These are phyloP conservation scores for Botryotinia convoluta DNA, from an alignment of 2,329 filamentous ascomycete species.

Conservation along the genomic window DNA sequence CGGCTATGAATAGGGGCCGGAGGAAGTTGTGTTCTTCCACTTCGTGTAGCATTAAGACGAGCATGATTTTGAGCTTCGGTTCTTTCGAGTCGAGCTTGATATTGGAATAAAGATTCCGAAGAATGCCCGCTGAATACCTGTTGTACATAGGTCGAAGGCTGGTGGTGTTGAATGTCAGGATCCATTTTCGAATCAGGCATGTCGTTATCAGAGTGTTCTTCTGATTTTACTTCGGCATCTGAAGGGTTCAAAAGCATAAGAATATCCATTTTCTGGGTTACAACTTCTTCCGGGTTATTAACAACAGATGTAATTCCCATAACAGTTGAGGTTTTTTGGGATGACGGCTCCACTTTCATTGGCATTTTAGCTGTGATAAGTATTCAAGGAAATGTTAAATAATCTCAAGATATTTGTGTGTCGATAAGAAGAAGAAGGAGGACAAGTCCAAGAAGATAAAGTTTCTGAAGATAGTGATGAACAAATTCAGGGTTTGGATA, in stretches of 20 bases:
- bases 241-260: constrained; percentile 10
- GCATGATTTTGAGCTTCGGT: neutral
- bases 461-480: neutral
- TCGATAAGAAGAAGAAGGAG: neutral
- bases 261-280: constrained; percentile 6
- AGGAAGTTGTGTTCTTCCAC: constrained; percentile 9
- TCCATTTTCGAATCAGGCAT: neutral
- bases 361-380: neutral
- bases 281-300: neutral
- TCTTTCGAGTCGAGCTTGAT: neutral
- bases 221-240: neutral
- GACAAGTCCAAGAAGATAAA: neutral
- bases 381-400: neutral
- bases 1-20: constrained; percentile 3
- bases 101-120: neutral
- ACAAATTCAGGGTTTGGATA: neutral
- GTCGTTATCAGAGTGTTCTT: neutral
- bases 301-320: constrained; percentile 15
- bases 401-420: neutral
- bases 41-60: neutral
- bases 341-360: neutral
- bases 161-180: neutral
- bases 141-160: constrained; percentile 2
- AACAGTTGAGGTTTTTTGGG: constrained; percentile 1
- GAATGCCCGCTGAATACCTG: neutral